Evolutionary conservation across 176 grass and related monocot genomes (phyloP).

Genomic region (Triticum dicoccoides): DNA sequence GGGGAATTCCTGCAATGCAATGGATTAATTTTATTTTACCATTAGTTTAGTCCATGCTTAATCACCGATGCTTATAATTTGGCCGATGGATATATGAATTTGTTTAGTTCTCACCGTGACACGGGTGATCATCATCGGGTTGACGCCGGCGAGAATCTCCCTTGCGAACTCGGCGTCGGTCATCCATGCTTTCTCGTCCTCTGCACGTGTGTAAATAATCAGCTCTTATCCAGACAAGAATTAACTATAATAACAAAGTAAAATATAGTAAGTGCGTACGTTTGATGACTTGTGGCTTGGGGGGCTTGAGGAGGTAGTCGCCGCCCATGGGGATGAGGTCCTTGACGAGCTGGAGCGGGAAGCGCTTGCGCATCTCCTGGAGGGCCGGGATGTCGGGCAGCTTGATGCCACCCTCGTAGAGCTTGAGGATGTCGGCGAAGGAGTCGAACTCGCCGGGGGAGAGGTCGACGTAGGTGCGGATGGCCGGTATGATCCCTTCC

Average conservation of each 20-base stretch:
- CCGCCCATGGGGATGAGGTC: neutral
- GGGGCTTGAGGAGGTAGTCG: slow-evolving; percentile 1
- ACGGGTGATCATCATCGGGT: neutral
- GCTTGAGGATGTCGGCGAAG: neutral
- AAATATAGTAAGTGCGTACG: neutral
- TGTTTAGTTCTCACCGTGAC: neutral
- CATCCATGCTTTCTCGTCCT: slow-evolving; percentile 6
- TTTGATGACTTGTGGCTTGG: neutral
- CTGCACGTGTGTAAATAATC: neutral
- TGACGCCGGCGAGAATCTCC: slow-evolving; percentile 10
- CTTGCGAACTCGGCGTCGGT: neutral
- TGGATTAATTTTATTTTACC: too few species aligned
- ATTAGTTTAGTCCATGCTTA: neutral
- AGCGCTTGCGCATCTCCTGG: neutral
- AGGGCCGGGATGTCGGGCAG: slow-evolving; percentile 2
- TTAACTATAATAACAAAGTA: too few species aligned
- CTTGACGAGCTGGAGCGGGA: neutral
- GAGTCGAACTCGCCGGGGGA: neutral
- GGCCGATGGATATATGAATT: neutral
- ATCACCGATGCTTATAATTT: too few species aligned
- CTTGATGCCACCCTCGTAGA: neutral
- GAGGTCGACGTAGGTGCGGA: neutral
- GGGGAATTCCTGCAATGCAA: neutral
- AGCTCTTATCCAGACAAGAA: too few species aligned
- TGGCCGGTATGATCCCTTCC: neutral